phyloP scores from a whole-genome alignment of 495 filamentous ascomycete species.

The Beverwykella pulmonaria region DNA sequence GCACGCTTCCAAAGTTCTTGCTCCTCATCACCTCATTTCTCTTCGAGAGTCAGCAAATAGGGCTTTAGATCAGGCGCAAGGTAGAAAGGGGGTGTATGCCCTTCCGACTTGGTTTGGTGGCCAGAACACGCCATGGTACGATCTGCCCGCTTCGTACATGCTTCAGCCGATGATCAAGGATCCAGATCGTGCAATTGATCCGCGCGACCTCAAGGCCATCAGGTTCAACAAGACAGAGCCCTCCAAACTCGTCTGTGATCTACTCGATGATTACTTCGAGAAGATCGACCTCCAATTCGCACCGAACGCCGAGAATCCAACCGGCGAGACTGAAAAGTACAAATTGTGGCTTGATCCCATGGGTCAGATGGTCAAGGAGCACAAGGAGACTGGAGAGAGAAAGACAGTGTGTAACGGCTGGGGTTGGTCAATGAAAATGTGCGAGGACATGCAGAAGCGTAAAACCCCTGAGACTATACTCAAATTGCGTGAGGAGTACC shows the following conservation, averaged over 20 bases:
- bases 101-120: conserved; percentile 10
- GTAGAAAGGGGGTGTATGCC: background rate
- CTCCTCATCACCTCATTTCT: background rate
- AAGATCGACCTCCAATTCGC: conserved; percentile 5
- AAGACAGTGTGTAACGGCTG: conserved; percentile 5
- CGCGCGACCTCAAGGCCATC: background rate
- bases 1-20: background rate
- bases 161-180: conserved; percentile 1
- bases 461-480: background rate
- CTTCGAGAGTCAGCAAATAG: background rate
- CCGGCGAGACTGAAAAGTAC: background rate
- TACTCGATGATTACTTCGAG: conserved; percentile 22
- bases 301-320: conserved; percentile 5
- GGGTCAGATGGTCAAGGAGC: conserved; percentile 7
- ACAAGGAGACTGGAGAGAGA: background rate
- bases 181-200: background rate
- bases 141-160: conserved; percentile 14
- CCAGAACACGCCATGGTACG: conserved; percentile 1
- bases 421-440: conserved; percentile 12
- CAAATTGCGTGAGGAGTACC: background rate
- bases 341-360: background rate
- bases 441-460: background rate
- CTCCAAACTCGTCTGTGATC: background rate
- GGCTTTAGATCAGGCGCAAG: background rate
- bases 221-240: background rate